Evolutionary conservation across 371 early-diverging fungal genomes (phyloP).

Genomic region (Modicella reniformis): DNA sequence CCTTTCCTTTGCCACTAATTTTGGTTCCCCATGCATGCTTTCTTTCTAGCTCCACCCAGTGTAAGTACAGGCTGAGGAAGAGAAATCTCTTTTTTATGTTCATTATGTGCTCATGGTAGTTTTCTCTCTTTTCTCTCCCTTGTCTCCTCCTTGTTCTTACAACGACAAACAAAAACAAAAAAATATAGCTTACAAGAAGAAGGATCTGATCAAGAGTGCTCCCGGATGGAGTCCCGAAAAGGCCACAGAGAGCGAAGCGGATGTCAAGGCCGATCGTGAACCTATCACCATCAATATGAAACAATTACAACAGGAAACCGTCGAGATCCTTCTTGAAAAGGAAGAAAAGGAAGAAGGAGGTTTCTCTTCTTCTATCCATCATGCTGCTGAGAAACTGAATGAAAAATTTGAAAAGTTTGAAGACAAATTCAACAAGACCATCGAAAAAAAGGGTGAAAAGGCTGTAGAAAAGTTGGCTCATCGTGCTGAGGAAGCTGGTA

Average conservation of each 20-base stretch:
- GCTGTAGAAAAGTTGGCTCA: constrained; percentile 3
- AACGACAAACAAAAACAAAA: too few species aligned
- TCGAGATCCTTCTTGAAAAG: constrained; percentile 11
- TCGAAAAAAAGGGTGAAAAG: constrained; percentile 7
- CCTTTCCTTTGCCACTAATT: background rate
- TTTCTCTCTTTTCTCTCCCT: background rate
- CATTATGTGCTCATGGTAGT: background rate
- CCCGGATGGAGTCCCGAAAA: constrained; percentile 49
- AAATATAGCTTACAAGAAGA: constrained; percentile 2
- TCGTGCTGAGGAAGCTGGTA: constrained; percentile 14
- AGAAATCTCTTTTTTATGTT: background rate
- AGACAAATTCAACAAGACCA: constrained; percentile 1
- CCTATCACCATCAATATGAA: constrained; percentile 23
- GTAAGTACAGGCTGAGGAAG: background rate
- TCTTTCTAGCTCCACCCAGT: background rate
- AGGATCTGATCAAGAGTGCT: constrained; percentile 42
- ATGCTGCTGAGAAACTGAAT: background rate
- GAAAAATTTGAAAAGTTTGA: constrained; percentile 8
- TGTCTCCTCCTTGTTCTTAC: background rate
- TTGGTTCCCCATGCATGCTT: background rate
- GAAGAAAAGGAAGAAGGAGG: too few species aligned
- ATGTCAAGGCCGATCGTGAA: constrained; percentile 56
- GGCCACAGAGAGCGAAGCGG: constrained; percentile 56
- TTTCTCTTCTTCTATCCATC: too few species aligned
- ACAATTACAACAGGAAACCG: constrained; percentile 43